A percentile compares a stretch with the other conserved stretches of the same genome.
These are phyloP conservation scores for Solanum corneliomulleri DNA, from an alignment of 257 asterid genomes.

Conservation along the genomic window DNA sequence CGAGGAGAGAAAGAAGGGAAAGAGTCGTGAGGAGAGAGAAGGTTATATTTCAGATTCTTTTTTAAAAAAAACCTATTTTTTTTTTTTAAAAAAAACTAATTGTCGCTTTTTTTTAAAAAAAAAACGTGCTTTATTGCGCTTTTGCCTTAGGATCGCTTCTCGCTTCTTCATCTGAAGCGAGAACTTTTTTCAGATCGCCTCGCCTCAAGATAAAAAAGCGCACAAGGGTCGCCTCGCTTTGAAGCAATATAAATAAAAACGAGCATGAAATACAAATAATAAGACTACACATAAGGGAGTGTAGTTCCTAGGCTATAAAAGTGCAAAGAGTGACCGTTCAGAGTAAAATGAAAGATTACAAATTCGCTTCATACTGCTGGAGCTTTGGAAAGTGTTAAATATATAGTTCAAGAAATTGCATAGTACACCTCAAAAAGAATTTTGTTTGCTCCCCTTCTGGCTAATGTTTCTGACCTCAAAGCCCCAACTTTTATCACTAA, in stretches of 20 bases:
- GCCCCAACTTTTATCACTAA: not conserved
- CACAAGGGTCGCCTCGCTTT: too few species aligned
- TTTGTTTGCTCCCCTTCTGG: not conserved
- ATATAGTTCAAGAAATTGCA: not conserved
- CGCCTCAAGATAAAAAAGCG: too few species aligned
- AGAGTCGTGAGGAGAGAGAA: too few species aligned
- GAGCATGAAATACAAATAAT: not conserved
- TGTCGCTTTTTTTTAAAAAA: too few species aligned
- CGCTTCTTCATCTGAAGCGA: too few species aligned
- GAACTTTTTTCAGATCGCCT: too few species aligned
- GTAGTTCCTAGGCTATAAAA: not conserved
- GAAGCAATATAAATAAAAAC: not conserved
- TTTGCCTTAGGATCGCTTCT: too few species aligned
- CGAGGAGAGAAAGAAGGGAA: too few species aligned
- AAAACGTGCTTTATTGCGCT: too few species aligned
- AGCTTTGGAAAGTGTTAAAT: not conserved
- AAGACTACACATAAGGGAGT: not conserved
- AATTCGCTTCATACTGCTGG: not conserved
- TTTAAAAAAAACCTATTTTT: too few species aligned
- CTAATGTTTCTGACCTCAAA: not conserved
- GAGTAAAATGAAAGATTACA: not conserved
- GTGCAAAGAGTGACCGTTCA: not conserved
- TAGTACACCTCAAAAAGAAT: not conserved
- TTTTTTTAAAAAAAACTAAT: too few species aligned
- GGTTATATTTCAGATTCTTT: too few species aligned